Conservation (phyloP, 805 yeast genomes). For the Starmerella vaccinii region DNA sequence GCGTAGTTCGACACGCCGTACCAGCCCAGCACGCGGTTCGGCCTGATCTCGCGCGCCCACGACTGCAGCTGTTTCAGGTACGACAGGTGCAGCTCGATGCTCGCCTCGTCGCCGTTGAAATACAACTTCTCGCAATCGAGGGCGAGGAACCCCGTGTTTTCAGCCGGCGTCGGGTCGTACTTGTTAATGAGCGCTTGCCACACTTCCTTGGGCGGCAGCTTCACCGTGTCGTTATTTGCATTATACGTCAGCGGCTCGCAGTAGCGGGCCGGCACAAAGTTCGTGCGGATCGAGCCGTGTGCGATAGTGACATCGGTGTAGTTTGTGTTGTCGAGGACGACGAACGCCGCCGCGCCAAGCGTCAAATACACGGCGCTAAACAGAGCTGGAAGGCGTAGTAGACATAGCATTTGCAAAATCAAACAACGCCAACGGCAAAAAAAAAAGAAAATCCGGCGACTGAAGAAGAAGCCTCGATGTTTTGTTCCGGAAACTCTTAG, state of each 20-base stretch:
- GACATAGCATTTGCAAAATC: no score
- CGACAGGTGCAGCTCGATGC: not conserved
- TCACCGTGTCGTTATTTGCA: not conserved
- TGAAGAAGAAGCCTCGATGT: no score
- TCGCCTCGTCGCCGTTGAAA: not conserved
- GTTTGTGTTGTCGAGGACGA: not conserved
- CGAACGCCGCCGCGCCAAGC: not conserved
- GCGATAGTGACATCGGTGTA: not conserved
- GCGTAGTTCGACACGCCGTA: slow-evolving; percentile 2
- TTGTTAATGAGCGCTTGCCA: not conserved
- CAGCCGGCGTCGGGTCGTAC: not conserved
- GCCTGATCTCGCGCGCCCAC: slow-evolving; percentile 1
- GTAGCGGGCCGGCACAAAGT: not conserved
- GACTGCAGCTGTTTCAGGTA: not conserved
- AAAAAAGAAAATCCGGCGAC: no score
- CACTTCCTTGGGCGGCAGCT: not conserved
- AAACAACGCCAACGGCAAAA: no score
- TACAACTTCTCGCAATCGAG: slow-evolving; percentile 2
- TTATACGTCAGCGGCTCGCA: slow-evolving; percentile 1
- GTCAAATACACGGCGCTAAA: no score
- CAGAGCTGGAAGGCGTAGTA: no score
- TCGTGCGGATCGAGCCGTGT: not conserved
- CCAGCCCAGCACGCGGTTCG: not conserved
- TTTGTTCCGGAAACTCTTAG: no score
- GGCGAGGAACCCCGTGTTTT: not conserved